Conservation (phyloP, 2,329 filamentous ascomycete species). For the Hypoxylon sp. region DNA sequence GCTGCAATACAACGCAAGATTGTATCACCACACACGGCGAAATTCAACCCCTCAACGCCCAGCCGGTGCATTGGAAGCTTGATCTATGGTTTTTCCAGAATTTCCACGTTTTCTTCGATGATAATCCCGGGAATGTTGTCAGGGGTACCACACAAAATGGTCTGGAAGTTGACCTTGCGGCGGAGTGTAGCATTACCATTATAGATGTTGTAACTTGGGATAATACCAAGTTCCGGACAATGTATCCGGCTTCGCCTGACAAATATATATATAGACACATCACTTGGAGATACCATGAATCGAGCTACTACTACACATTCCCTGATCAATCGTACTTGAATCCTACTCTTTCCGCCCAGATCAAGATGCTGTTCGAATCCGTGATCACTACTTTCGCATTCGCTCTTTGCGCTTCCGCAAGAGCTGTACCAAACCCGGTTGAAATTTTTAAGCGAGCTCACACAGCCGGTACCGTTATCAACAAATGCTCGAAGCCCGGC, state of each 20-base stretch:
- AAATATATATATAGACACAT: slow-evolving; percentile 18
- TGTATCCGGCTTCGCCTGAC: slow-evolving; percentile 17
- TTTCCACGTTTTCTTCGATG: slow-evolving; percentile 25
- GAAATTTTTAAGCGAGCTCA: slow-evolving; percentile 60
- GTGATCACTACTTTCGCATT: slow-evolving; percentile 46
- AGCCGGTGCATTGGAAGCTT: slow-evolving; percentile 41
- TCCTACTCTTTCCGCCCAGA: neutral
- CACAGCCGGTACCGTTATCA: slow-evolving; percentile 61
- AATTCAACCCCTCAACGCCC: slow-evolving; percentile 43
- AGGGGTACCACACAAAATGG: slow-evolving; percentile 27
- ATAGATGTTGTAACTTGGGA: slow-evolving; percentile 24
- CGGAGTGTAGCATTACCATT: slow-evolving; percentile 26
- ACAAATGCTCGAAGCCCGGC: slow-evolving; percentile 61
- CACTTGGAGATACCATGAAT: neutral
- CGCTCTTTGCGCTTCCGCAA: slow-evolving; percentile 51
- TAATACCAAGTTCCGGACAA: slow-evolving; percentile 34
- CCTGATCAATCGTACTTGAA: neutral
- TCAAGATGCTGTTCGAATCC: slow-evolving; percentile 51
- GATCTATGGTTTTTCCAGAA: slow-evolving; percentile 21
- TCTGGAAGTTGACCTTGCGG: slow-evolving; percentile 36
- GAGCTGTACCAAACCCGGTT: slow-evolving; percentile 57
- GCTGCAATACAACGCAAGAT: slow-evolving; percentile 25
- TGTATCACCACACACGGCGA: slow-evolving; percentile 14
- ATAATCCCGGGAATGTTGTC: slow-evolving; percentile 8
- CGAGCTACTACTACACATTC: neutral